A percentile compares a stretch with the other conserved stretches of the same genome.
phyloP scores from a whole-genome alignment of 495 filamentous ascomycete genomes.

The Aspergillus panamensis region DNA sequence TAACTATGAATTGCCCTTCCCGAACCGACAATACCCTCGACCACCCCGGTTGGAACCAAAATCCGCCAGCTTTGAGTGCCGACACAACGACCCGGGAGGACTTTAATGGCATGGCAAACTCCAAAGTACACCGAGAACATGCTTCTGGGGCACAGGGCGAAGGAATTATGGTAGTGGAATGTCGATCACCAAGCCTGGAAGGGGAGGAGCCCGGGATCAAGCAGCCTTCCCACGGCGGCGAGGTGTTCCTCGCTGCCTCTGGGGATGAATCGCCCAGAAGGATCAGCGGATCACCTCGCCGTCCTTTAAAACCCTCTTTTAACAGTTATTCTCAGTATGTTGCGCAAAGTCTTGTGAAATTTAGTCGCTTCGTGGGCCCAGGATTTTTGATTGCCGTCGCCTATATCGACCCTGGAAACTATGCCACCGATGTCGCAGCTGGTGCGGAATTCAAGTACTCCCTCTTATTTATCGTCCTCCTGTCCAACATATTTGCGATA shows the following conservation, averaged over 20 bases:
- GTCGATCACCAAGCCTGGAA: slow-evolving; percentile 24
- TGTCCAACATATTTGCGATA: slow-evolving; percentile 83
- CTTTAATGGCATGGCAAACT: slow-evolving; percentile 55
- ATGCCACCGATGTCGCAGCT: slow-evolving; percentile 77
- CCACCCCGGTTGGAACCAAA: slow-evolving; percentile 59
- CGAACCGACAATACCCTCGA: slow-evolving; percentile 56
- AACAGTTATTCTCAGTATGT: slow-evolving; percentile 19
- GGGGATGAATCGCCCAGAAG: slow-evolving; percentile 35
- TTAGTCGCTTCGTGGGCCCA: slow-evolving; percentile 75
- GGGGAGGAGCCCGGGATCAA: slow-evolving; percentile 27
- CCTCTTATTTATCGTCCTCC: slow-evolving; percentile 74
- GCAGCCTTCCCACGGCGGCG: slow-evolving; percentile 28
- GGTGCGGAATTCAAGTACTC: slow-evolving; percentile 62
- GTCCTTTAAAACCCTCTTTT: slow-evolving; percentile 29
- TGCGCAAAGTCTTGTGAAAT: slow-evolving; percentile 52
- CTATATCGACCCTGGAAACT: slow-evolving; percentile 82
- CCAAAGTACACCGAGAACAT: slow-evolving; percentile 37
- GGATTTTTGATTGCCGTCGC: slow-evolving; percentile 82
- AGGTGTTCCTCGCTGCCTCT: slow-evolving; percentile 35
- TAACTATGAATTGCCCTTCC: slow-evolving; percentile 61
- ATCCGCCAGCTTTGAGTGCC: slow-evolving; percentile 50
- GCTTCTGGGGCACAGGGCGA: slow-evolving; percentile 23
- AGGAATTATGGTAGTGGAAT: slow-evolving; percentile 27
- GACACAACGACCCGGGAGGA: slow-evolving; percentile 61
- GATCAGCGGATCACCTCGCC: slow-evolving; percentile 39